Percentiles rank a stretch among this genome's conserved stretches.
phyloP scores from a whole-genome alignment of 345 rosid species.

The Laguncularia racemosa region DNA sequence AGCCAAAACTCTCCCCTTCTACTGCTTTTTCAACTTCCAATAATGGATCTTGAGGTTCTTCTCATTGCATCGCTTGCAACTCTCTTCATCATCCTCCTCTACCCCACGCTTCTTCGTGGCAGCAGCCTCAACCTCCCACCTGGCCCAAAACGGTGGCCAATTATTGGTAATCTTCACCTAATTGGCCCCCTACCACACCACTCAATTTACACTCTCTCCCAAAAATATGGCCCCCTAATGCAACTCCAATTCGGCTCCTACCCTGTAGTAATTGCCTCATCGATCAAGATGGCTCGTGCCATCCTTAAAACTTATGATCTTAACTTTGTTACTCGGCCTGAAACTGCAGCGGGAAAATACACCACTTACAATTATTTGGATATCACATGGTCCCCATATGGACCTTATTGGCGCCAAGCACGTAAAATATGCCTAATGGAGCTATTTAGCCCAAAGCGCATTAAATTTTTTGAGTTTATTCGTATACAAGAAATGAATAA shows the following conservation, averaged over 20 bases:
- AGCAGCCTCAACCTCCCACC: constrained; percentile 32
- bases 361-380: constrained; percentile 43
- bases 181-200: constrained; percentile 47
- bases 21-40: too few species aligned
- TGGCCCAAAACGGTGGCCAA: constrained; percentile 56
- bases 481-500: constrained; percentile 32
- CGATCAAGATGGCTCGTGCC: constrained; percentile 33
- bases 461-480: constrained; percentile 38
- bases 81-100: constrained; percentile 20
- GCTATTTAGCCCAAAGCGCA: constrained; percentile 37
- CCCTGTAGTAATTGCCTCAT: constrained; percentile 40
- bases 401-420: constrained; percentile 47
- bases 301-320: constrained; percentile 40
- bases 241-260: constrained; percentile 40
- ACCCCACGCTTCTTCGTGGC: constrained; percentile 14
- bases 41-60: not conserved
- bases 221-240: constrained; percentile 48
- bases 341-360: constrained; percentile 44
- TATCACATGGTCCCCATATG: constrained; percentile 45
- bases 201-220: constrained; percentile 38
- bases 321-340: constrained; percentile 31
- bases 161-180: constrained; percentile 51
- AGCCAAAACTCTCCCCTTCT: too few species aligned
- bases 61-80: constrained; percentile 19
- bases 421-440: constrained; percentile 38